Conservation (phyloP, 352 stramenopile genomes). For the Globisporangium cederbergense region DNA sequence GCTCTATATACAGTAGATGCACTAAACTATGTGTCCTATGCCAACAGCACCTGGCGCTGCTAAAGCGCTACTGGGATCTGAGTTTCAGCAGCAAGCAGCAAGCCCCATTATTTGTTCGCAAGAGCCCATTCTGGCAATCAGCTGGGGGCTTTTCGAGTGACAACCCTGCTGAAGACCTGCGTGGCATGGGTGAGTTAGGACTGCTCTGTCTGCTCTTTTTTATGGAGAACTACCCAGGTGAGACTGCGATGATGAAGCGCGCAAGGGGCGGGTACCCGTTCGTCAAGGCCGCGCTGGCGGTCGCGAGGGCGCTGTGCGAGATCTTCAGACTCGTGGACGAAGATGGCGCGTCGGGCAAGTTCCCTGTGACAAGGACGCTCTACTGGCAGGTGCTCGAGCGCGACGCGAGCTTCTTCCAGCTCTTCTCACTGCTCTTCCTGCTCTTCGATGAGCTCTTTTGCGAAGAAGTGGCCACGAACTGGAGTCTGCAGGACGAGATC, state of each 20-base stretch:
- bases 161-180: constrained; percentile 54
- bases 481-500: constrained; percentile 28
- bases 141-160: constrained; percentile 45
- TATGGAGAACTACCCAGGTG: constrained; percentile 47
- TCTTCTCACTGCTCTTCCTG: constrained; percentile 60
- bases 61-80: constrained; percentile 60
- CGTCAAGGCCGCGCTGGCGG: constrained; percentile 47
- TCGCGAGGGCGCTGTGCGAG: constrained; percentile 48
- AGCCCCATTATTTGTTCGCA: constrained; percentile 35
- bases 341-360: constrained; percentile 32
- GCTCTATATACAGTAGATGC: background rate
- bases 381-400: constrained; percentile 63
- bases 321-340: constrained; percentile 46
- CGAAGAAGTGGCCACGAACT: constrained; percentile 39
- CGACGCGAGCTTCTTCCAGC: constrained; percentile 47
- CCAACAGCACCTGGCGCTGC: constrained; percentile 44
- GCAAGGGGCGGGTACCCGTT: constrained; percentile 58
- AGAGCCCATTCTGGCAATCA: constrained; percentile 38
- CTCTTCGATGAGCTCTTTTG: constrained; percentile 70
- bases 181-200: constrained; percentile 51
- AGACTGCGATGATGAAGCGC: constrained; percentile 65
- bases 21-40: constrained; percentile 1
- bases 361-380: constrained; percentile 45
- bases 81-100: constrained; percentile 32
- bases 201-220: constrained; percentile 71